Evolutionary conservation across 345 rosid genomes (phyloP).

Genomic region (Gossypioides kirkii): DNA sequence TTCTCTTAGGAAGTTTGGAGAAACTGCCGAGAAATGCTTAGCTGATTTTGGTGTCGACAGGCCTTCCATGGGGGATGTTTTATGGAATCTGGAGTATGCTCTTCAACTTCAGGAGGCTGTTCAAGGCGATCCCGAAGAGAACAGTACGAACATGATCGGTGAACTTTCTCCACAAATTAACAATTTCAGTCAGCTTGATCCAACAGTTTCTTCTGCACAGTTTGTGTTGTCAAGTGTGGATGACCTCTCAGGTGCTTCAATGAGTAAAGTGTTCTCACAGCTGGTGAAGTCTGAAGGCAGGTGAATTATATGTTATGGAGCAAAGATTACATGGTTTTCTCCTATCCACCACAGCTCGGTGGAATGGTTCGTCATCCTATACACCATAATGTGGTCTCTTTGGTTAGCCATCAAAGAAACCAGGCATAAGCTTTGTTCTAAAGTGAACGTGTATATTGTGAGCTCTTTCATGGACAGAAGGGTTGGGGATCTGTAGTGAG

Average conservation of each 20-base stretch:
- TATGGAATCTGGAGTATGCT: slow-evolving; percentile 87
- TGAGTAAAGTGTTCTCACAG: slow-evolving; percentile 83
- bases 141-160: slow-evolving; percentile 63
- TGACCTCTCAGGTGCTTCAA: slow-evolving; percentile 55
- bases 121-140: slow-evolving; percentile 57
- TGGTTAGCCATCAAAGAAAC: neutral
- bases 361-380: neutral
- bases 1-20: slow-evolving; percentile 79
- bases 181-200: slow-evolving; percentile 44
- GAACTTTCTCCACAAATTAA: slow-evolving; percentile 50
- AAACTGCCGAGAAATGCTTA: slow-evolving; percentile 85
- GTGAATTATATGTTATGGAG: slow-evolving; percentile 14
- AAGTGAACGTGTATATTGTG: neutral
- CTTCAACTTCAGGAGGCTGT: slow-evolving; percentile 76
- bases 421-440: neutral
- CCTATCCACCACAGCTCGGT: neutral
- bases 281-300: slow-evolving; percentile 82
- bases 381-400: neutral
- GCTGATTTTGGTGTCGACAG: slow-evolving; percentile 76
- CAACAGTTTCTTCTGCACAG: slow-evolving; percentile 25
- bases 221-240: slow-evolving; percentile 38
- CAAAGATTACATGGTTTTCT: neutral
- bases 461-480: neutral
- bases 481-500: neutral
- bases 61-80: slow-evolving; percentile 81